Percentiles rank a stretch among this genome's conserved stretches.
Conservation (phyloP, 176 grass and related monocot genomes). For the Carex myosuroides region DNA sequence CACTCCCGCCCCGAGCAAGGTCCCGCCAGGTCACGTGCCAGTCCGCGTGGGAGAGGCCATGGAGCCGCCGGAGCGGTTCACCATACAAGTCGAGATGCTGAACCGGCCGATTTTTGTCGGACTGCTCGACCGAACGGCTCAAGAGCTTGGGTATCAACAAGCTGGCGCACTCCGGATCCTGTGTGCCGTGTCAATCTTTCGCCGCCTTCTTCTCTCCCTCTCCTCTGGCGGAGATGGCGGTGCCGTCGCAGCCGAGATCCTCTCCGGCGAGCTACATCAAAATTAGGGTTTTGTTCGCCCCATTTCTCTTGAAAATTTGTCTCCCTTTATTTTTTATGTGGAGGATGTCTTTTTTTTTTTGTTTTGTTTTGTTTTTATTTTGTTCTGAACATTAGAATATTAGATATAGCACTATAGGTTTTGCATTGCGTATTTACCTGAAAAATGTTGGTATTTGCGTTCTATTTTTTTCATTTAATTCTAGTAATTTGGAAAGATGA, state of each 20-base stretch:
- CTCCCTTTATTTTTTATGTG: constrained; percentile 13
- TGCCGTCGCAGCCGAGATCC: neutral
- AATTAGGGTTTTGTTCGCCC: neutral
- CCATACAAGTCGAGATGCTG: constrained; percentile 66
- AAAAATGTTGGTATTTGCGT: neutral
- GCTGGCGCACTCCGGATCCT: constrained; percentile 73
- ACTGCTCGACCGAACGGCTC: constrained; percentile 56
- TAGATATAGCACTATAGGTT: constrained; percentile 6
- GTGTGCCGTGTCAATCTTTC: constrained; percentile 59
- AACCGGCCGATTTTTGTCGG: constrained; percentile 57
- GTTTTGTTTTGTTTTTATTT: neutral
- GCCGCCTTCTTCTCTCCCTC: constrained; percentile 47
- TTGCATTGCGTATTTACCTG: neutral
- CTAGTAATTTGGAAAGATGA: neutral
- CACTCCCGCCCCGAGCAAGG: constrained; percentile 11
- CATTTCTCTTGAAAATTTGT: neutral
- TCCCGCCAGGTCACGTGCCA: constrained; percentile 76
- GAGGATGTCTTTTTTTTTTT: neutral
- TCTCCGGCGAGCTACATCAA: neutral
- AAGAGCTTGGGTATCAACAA: constrained; percentile 86
- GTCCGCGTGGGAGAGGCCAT: constrained; percentile 68
- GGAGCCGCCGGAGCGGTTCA: constrained; percentile 80
- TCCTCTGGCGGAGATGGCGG: neutral
- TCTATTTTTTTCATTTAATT: neutral
- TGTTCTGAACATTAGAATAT: neutral